phyloP scores from a whole-genome alignment of 495 filamentous ascomycete genomes.

The Penicillium herquei region DNA sequence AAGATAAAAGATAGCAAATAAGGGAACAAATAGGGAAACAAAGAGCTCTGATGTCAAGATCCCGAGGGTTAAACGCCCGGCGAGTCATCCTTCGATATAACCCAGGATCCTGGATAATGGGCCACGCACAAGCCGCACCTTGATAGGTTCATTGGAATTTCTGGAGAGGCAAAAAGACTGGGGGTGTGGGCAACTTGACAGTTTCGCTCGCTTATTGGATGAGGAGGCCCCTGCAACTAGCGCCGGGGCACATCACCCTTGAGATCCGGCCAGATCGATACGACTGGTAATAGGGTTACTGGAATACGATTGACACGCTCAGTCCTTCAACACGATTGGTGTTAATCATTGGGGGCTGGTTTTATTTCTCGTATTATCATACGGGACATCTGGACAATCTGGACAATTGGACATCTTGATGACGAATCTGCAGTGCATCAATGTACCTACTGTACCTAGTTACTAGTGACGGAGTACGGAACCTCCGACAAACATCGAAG shows the following conservation, averaged over 20 bases:
- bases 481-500: constrained; percentile 9
- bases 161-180: background rate
- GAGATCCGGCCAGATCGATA: constrained; percentile 27
- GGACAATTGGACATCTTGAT: background rate
- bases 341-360: background rate
- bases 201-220: constrained; percentile 14
- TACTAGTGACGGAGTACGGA: background rate
- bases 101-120: constrained; percentile 31
- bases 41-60: background rate
- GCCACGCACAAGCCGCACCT: constrained; percentile 24
- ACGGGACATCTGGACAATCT: no score
- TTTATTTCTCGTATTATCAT: no score
- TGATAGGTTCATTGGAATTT: constrained; percentile 20
- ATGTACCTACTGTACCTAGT: background rate
- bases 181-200: background rate
- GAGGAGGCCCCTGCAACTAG: constrained; percentile 20
- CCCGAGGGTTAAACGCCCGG: constrained; percentile 6
- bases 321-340: background rate
- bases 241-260: constrained; percentile 19
- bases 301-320: background rate
- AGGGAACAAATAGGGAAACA: background rate
- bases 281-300: background rate
- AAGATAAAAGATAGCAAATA: background rate
- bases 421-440: constrained; percentile 1
- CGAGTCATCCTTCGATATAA: constrained; percentile 16